Evolutionary conservation across 2,329 filamentous ascomycete genomes (phyloP).

Genomic region (Diaporthe nobilis): DNA sequence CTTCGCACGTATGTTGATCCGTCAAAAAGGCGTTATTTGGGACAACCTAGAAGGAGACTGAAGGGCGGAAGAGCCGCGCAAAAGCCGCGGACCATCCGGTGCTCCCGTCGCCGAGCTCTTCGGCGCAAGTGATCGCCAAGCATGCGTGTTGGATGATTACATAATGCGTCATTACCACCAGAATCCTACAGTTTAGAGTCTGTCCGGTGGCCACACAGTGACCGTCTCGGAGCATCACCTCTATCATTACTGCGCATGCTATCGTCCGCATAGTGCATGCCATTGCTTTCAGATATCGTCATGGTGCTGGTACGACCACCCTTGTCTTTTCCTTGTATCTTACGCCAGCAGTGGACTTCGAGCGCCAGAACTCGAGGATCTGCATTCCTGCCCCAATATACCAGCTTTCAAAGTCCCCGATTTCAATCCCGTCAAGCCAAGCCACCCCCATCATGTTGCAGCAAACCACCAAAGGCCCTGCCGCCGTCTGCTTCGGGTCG

Average conservation of each 20-base stretch:
- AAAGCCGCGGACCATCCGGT: background rate
- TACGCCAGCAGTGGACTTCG: background rate
- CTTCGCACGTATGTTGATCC: background rate
- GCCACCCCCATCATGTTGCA: background rate
- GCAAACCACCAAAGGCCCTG: background rate
- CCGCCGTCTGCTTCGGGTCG: background rate
- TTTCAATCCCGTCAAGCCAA: background rate
- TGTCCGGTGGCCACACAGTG: background rate
- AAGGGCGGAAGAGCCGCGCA: background rate
- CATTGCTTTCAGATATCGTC: background rate
- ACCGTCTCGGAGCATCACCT: accelerated
- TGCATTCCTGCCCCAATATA: background rate
- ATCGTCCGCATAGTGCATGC: background rate
- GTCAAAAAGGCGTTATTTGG: background rate
- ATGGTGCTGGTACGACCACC: background rate
- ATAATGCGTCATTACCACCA: background rate
- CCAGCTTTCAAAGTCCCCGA: background rate
- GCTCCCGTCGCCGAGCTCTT: background rate
- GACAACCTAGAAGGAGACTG: background rate
- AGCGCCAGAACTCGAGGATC: background rate
- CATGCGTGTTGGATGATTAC: background rate
- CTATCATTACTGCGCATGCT: background rate
- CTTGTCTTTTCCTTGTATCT: background rate
- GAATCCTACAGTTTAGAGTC: no score
- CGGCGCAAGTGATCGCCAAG: background rate